A percentile compares a stretch with the other conserved stretches of the same genome.
Conservation (phyloP, 2,329 filamentous ascomycete species). For the Aspergillaceae sp. region DNA sequence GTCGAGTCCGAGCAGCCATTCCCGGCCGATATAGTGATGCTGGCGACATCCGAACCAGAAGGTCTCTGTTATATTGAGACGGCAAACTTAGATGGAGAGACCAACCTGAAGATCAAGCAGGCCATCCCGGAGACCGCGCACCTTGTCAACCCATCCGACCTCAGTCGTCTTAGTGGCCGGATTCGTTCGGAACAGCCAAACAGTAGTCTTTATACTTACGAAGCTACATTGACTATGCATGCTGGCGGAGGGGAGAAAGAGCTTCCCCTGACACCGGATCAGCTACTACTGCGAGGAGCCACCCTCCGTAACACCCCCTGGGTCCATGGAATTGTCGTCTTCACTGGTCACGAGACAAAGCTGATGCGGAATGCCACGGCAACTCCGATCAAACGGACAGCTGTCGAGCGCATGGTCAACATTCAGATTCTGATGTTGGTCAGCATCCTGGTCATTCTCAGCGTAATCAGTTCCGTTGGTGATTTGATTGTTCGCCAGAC, state of each 20-base stretch:
- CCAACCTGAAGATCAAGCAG: slow-evolving; percentile 98
- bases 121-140: slow-evolving; percentile 84
- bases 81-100: slow-evolving; percentile 94
- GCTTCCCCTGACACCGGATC: slow-evolving; percentile 78
- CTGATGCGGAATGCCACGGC: slow-evolving; percentile 98
- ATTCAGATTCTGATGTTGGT: slow-evolving; percentile 85
- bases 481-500: slow-evolving; percentile 72
- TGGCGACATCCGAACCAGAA: slow-evolving; percentile 94
- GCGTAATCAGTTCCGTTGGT: slow-evolving; percentile 82
- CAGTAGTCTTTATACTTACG: slow-evolving; percentile 96
- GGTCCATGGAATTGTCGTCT: slow-evolving; percentile 93
- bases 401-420: slow-evolving; percentile 90
- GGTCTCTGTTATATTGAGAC: slow-evolving; percentile 98
- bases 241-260: slow-evolving; percentile 89
- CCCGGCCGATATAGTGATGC: slow-evolving; percentile 81
- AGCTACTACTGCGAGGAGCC: slow-evolving; percentile 83
- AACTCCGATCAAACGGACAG: slow-evolving; percentile 93
- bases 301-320: slow-evolving; percentile 93
- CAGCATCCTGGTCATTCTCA: slow-evolving; percentile 71
- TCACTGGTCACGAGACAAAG: slow-evolving; percentile 96
- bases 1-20: slow-evolving; percentile 94
- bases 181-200: slow-evolving; percentile 95
- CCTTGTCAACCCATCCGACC: slow-evolving; percentile 75
- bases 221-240: slow-evolving; percentile 87
- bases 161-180: slow-evolving; percentile 76